Evolutionary conservation across 2,329 filamentous ascomycete species (phyloP).

Genomic region (Paraphoma chrysanthemicola): DNA sequence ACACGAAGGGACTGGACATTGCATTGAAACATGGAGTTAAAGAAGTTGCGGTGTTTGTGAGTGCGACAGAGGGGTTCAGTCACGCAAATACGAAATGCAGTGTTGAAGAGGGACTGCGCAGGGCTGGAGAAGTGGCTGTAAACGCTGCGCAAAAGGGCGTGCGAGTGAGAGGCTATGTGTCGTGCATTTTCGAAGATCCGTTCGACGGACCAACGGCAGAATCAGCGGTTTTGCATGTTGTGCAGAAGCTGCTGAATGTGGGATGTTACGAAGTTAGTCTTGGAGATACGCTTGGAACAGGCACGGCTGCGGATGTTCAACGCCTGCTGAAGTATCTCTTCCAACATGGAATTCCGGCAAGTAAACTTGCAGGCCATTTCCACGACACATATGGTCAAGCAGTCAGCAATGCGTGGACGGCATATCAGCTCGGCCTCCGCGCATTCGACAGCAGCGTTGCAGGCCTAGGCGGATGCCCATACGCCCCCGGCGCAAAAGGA

Average conservation of each 20-base stretch:
- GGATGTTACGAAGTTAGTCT: constrained; percentile 37
- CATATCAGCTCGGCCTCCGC: constrained; percentile 29
- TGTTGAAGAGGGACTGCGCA: constrained; percentile 46
- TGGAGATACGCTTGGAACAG: constrained; percentile 34
- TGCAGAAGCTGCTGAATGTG: constrained; percentile 20
- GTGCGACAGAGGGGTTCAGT: constrained; percentile 53
- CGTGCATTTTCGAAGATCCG: constrained; percentile 53
- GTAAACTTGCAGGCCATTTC: constrained; percentile 35
- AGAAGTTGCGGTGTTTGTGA: constrained; percentile 53
- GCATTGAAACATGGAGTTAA: constrained; percentile 55
- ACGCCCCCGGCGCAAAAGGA: constrained; percentile 33
- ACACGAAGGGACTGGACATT: constrained; percentile 60
- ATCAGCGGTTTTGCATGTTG: constrained; percentile 16
- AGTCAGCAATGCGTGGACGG: constrained; percentile 28
- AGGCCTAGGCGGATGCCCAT: constrained; percentile 38
- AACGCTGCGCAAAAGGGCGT: constrained; percentile 37
- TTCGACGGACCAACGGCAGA: constrained; percentile 38
- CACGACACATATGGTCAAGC: constrained; percentile 42
- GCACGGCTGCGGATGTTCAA: constrained; percentile 32
- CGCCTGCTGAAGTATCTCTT: constrained; percentile 42
- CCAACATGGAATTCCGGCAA: constrained; percentile 20
- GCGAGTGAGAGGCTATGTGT: constrained; percentile 33
- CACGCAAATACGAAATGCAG: constrained; percentile 52
- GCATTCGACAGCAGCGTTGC: constrained; percentile 35
- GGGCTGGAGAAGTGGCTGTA: constrained; percentile 40